A percentile compares a stretch with the other conserved stretches of the same genome.
These are phyloP conservation scores for Botryococcus braunii DNA, from an alignment of 163 green algal species.

Conservation along the genomic window DNA sequence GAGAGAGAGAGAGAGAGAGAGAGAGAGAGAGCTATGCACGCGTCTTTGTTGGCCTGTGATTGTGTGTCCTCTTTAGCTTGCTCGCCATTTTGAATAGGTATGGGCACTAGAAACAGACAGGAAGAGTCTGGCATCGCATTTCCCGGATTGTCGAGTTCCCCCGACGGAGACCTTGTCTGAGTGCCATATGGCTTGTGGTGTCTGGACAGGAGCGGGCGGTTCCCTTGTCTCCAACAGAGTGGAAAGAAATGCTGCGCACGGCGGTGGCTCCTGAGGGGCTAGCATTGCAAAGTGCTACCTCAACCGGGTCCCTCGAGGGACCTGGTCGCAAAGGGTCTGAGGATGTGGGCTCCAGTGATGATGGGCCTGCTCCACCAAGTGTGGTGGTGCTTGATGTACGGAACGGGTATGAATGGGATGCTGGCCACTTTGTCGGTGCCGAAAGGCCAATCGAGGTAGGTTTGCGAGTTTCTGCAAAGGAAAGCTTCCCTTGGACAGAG, in stretches of 20 bases:
- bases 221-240: constrained; percentile 62
- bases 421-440: constrained; percentile 85
- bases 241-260: constrained; percentile 62
- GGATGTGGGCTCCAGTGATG: background rate
- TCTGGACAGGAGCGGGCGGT: constrained; percentile 46
- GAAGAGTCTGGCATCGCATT: no score
- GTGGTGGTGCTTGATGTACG: constrained; percentile 88
- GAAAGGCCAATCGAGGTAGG: constrained; percentile 40
- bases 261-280: constrained; percentile 5
- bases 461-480: no score
- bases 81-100: no score
- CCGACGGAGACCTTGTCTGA: no score
- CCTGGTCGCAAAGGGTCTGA: background rate
- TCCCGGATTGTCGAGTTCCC: no score
- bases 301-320: background rate
- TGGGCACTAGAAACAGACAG: no score
- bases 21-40: no score
- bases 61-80: no score
- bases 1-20: no score
- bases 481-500: no score
- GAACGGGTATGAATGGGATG: constrained; percentile 98
- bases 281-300: background rate
- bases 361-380: background rate
- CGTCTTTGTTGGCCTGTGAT: no score
- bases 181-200: constrained; percentile 1